Conservation (phyloP, 2,329 filamentous ascomycete genomes). For the Stachybotrys chlorohalonatus region DNA sequence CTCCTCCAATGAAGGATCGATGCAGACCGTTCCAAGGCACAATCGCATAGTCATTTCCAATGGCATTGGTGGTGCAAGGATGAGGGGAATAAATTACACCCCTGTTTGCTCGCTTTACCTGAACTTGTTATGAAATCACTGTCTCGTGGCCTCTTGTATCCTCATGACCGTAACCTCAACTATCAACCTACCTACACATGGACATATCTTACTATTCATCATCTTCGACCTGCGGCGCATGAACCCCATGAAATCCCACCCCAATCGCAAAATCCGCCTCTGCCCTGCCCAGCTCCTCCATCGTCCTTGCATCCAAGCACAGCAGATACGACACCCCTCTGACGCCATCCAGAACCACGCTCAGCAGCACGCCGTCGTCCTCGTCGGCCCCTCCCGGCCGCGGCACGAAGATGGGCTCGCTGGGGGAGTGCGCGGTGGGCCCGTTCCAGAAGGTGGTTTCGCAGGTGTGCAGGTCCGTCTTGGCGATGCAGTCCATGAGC, state of each 20-base stretch:
- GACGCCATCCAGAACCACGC: constrained; percentile 55
- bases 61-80: too few species aligned
- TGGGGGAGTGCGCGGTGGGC: constrained; percentile 51
- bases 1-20: too few species aligned
- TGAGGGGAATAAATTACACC: too few species aligned
- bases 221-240: constrained; percentile 18
- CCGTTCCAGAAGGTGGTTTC: constrained; percentile 47
- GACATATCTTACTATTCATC: neutral
- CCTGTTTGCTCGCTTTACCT: too few species aligned
- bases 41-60: too few species aligned
- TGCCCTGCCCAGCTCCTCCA: constrained; percentile 56
- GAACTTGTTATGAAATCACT: too few species aligned
- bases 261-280: constrained; percentile 51
- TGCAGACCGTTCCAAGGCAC: too few species aligned
- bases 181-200: too few species aligned
- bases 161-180: too few species aligned
- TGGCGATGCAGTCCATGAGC: constrained; percentile 53
- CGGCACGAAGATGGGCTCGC: constrained; percentile 60
- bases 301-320: constrained; percentile 51
- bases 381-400: constrained; percentile 35
- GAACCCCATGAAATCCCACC: constrained; percentile 57
- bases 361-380: constrained; percentile 55
- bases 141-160: too few species aligned
- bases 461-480: constrained; percentile 51
- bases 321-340: constrained; percentile 53